Evolutionary conservation across 345 rosid species (phyloP).

Genomic region (Isatis tinctoria): DNA sequence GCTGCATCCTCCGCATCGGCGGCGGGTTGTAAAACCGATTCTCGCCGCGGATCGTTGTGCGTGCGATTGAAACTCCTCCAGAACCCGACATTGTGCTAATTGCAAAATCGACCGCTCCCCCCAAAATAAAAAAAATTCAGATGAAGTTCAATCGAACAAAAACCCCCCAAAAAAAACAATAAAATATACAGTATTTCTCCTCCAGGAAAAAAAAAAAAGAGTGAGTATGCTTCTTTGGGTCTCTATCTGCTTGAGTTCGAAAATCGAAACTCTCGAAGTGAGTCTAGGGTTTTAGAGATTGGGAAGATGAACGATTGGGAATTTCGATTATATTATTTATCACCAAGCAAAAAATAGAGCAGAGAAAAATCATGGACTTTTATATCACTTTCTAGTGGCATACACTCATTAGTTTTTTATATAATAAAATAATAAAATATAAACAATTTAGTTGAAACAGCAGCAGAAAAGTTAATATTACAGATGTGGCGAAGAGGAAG

Average conservation of each 20-base stretch:
- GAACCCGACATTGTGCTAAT: constrained; percentile 41
- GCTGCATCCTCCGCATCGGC: constrained; percentile 40
- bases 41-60: constrained; percentile 41
- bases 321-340: constrained; percentile 13
- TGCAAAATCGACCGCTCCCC: neutral
- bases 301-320: constrained; percentile 21
- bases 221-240: neutral
- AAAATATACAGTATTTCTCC: neutral
- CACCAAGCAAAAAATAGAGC: neutral
- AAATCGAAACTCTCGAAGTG: neutral
- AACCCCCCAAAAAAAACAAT: neutral
- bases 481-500: constrained; percentile 31
- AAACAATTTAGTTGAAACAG: neutral
- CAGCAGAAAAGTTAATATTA: neutral
- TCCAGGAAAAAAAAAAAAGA: neutral
- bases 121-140: neutral
- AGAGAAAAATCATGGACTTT: neutral
- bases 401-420: neutral
- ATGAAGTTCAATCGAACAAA: constrained; percentile 20
- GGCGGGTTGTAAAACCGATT: constrained; percentile 53
- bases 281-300: constrained; percentile 41
- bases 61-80: constrained; percentile 39
- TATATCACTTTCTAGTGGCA: constrained; percentile 20
- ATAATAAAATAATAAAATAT: neutral
- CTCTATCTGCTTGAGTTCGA: neutral